Conservation (phyloP, 768 basidiomycete species). For the Cystofilobasidium bisporidii region DNA sequence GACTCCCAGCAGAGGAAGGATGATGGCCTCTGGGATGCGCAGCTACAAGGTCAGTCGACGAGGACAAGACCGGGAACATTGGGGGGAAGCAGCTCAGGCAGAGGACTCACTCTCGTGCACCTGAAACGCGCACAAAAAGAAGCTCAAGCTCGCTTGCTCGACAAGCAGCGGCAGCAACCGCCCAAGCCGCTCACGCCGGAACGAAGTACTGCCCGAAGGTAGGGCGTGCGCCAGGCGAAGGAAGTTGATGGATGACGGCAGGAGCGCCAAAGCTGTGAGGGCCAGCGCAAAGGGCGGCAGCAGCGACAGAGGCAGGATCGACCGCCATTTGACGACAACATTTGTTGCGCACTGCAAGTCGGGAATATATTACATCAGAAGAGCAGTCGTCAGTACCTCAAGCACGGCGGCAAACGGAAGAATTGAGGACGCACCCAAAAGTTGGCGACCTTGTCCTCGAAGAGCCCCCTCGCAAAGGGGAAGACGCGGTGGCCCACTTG, state of each 20-base stretch:
- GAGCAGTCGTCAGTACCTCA: too few species aligned
- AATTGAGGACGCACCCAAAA: constrained; percentile 53
- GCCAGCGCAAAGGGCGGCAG: constrained; percentile 59
- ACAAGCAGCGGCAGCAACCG: constrained; percentile 60
- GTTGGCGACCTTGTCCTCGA: constrained; percentile 61
- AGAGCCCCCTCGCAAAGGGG: constrained; percentile 68
- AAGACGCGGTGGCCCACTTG: constrained; percentile 73
- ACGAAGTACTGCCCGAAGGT: constrained; percentile 36
- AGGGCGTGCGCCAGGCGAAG: constrained; percentile 29
- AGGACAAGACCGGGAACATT: neutral
- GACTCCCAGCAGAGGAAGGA: constrained; percentile 74
- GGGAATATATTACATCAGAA: too few species aligned
- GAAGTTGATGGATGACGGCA: constrained; percentile 40
- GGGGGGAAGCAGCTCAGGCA: neutral
- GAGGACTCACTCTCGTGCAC: constrained; percentile 64
- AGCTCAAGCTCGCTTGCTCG: constrained; percentile 50
- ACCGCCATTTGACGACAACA: constrained; percentile 75
- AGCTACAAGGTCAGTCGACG: neutral
- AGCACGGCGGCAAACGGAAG: too few species aligned
- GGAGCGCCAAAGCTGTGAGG: constrained; percentile 61
- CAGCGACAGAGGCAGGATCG: constrained; percentile 41
- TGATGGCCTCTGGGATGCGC: constrained; percentile 51
- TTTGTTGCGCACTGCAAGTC: constrained; percentile 75
- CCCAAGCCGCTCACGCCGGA: constrained; percentile 55
- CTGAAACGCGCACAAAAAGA: constrained; percentile 94